These are phyloP conservation scores for Marasmius oreades DNA, from an alignment of 1,284 basidiomycete species.

Conservation along the genomic window DNA sequence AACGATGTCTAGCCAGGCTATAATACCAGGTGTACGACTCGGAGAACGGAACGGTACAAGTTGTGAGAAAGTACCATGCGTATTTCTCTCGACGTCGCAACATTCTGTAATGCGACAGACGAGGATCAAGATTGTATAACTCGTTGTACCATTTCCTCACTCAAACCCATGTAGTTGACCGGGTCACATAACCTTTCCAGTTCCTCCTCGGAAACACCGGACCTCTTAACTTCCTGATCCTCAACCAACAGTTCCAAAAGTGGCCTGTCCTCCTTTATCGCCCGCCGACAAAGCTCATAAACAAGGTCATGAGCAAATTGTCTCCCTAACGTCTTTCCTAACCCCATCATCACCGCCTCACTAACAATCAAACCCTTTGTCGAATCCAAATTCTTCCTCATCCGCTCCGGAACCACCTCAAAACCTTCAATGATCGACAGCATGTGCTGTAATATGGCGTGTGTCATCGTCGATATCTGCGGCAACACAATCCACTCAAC, in stretches of 20 bases:
- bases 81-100: background rate
- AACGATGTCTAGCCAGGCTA: no score
- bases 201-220: conserved; percentile 23
- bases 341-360: conserved; percentile 44
- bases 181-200: conserved; percentile 34
- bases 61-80: background rate
- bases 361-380: conserved; percentile 37
- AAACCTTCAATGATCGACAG: conserved; percentile 30
- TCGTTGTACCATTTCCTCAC: conserved; percentile 31
- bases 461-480: conserved; percentile 38
- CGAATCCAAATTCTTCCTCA: conserved; percentile 34
- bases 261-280: conserved; percentile 22
- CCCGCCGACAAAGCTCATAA: conserved; percentile 35
- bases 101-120: no score
- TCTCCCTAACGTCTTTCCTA: conserved; percentile 36
- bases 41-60: no score
- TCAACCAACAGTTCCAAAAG: conserved; percentile 31
- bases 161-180: conserved; percentile 35
- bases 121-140: conserved; percentile 7
- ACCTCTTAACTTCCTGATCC: conserved; percentile 23
- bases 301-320: conserved; percentile 40
- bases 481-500: conserved; percentile 44
- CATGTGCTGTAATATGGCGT: conserved; percentile 35
- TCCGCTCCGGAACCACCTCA: conserved; percentile 34
- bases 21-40: no score